These are phyloP conservation scores for Salisapilia sapeloensis DNA, from an alignment of 352 stramenopile genomes.

Conservation along the genomic window DNA sequence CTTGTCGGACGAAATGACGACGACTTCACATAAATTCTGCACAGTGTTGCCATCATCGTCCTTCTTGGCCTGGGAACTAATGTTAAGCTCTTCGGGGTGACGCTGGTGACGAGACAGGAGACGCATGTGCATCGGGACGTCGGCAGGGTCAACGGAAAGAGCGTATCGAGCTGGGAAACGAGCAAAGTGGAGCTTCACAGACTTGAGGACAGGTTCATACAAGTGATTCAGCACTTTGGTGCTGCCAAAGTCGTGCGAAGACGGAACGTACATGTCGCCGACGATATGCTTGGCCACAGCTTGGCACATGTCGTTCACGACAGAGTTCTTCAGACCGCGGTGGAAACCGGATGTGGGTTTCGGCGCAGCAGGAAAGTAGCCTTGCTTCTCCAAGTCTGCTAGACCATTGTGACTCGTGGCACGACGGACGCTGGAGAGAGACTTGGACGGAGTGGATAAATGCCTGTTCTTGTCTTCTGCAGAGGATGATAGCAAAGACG, in stretches of 20 bases:
- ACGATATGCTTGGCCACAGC: constrained; percentile 82
- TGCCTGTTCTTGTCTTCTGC: neutral
- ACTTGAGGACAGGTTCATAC: constrained; percentile 74
- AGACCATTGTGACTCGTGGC: constrained; percentile 54
- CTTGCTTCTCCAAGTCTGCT: constrained; percentile 70
- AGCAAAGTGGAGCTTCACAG: constrained; percentile 62
- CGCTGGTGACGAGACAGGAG: constrained; percentile 67
- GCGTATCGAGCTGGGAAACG: constrained; percentile 69
- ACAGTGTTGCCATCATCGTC: constrained; percentile 71
- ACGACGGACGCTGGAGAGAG: neutral
- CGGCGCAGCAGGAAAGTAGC: constrained; percentile 58
- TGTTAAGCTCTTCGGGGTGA: constrained; percentile 60
- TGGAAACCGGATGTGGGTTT: constrained; percentile 71
- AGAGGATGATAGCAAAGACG: neutral
- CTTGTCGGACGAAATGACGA: constrained; percentile 58
- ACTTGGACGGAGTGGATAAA: neutral
- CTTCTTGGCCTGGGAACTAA: constrained; percentile 73
- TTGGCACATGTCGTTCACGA: constrained; percentile 80
- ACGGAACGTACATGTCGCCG: constrained; percentile 68
- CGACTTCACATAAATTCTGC: constrained; percentile 62
- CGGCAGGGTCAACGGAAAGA: constrained; percentile 69
- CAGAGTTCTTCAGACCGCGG: constrained; percentile 66
- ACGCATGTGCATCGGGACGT: constrained; percentile 79
- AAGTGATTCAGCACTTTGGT: constrained; percentile 76
- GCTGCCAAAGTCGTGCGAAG: constrained; percentile 34